Percentiles rank a stretch among this genome's conserved stretches.
phyloP scores from a whole-genome alignment of 2,329 filamentous ascomycete species.

The Exophiala mesophila region DNA sequence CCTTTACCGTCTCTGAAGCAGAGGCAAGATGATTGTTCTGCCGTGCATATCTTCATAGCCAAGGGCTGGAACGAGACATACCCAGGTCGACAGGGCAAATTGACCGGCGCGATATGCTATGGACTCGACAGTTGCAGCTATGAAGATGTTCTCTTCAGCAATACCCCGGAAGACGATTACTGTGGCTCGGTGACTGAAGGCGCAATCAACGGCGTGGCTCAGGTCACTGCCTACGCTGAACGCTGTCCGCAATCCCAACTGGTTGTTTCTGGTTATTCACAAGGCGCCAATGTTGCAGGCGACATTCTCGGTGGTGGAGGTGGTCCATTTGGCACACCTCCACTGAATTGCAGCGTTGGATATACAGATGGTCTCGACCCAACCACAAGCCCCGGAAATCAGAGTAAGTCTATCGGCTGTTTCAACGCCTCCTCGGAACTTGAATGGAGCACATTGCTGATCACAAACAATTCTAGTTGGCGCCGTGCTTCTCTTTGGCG shows the following conservation, averaged over 20 bases:
- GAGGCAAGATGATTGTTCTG: slow-evolving; percentile 6
- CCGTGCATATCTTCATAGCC: slow-evolving; percentile 15
- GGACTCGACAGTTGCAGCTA: slow-evolving; percentile 10
- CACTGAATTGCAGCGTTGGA: neutral
- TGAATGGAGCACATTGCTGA: too few species aligned
- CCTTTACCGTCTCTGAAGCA: neutral
- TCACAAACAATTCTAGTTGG: too few species aligned
- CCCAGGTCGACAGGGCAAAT: slow-evolving; percentile 11
- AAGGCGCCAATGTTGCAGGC: slow-evolving; percentile 30
- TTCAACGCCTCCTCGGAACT: too few species aligned
- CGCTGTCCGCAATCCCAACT: slow-evolving; percentile 29
- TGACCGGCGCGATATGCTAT: slow-evolving; percentile 6
- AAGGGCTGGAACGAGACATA: slow-evolving; percentile 13
- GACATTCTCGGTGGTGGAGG: slow-evolving; percentile 29
- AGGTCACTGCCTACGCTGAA: slow-evolving; percentile 7
- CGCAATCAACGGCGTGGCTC: slow-evolving; percentile 1
- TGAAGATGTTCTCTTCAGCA: slow-evolving; percentile 12
- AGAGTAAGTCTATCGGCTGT: slow-evolving; percentile 3
- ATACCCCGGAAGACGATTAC: slow-evolving; percentile 1
- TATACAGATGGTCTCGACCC: neutral
- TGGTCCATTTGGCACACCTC: slow-evolving; percentile 3
- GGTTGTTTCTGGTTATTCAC: slow-evolving; percentile 30
- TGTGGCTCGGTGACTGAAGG: slow-evolving; percentile 6
- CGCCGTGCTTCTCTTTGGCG: slow-evolving; percentile 7
- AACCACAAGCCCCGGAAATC: slow-evolving; percentile 3